These are phyloP conservation scores for Agaricus blazei DNA, from an alignment of 768 basidiomycete genomes.

Conservation along the genomic window DNA sequence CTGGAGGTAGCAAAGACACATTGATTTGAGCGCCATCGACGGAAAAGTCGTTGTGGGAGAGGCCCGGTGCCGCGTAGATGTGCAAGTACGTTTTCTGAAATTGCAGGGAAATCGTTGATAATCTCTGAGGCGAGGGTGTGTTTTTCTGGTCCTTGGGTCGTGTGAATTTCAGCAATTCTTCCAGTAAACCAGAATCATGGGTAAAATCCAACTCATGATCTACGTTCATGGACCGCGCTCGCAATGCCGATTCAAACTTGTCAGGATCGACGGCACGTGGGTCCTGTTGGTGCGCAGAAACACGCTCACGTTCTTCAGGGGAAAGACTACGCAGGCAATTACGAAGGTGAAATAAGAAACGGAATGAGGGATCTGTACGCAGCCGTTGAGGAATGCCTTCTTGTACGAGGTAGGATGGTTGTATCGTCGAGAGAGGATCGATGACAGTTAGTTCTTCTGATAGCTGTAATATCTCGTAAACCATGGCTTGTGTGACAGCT, in stretches of 20 bases:
- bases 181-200: conserved; percentile 11
- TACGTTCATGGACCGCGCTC: conserved; percentile 27
- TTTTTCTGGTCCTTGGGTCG: not conserved
- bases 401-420: conserved; percentile 81
- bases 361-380: conserved; percentile 67
- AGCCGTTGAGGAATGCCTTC: conserved; percentile 61
- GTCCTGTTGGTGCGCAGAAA: conserved; percentile 6
- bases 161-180: conserved; percentile 17
- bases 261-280: conserved; percentile 16
- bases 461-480: conserved; percentile 44
- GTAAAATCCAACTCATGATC: conserved; percentile 12
- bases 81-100: conserved; percentile 22
- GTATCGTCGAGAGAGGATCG: conserved; percentile 78
- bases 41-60: conserved; percentile 24
- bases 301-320: conserved; percentile 21
- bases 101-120: conserved; percentile 18
- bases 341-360: conserved; percentile 75
- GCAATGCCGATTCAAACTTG: conserved; percentile 30
- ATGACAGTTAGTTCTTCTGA: conserved; percentile 49
- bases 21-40: conserved; percentile 25
- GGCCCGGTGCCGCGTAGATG: conserved; percentile 28
- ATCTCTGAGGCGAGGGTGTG: conserved; percentile 1
- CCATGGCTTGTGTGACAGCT: conserved; percentile 29
- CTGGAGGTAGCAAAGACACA: conserved; percentile 17
- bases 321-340: conserved; percentile 48